Evolutionary conservation across 192 early-diverging fungal species (phyloP).

Genomic region (Linnemannia zychae): DNA sequence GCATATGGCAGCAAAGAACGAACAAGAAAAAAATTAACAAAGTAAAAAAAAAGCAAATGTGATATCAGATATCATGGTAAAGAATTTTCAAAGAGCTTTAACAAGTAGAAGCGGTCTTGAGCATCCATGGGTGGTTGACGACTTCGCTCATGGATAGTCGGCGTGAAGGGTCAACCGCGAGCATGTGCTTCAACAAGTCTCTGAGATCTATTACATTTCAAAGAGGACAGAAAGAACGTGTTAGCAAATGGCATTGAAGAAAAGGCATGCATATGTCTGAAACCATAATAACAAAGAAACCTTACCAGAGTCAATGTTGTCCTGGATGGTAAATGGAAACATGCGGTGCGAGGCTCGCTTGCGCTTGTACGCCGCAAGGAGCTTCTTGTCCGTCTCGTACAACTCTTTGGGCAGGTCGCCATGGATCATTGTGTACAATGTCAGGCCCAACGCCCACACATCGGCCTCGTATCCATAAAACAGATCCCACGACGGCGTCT

Average conservation of each 20-base stretch:
- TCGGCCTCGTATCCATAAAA: conserved; percentile 44
- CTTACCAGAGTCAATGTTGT: conserved; percentile 34
- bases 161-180: conserved; percentile 40
- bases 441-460: conserved; percentile 36
- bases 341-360: conserved; percentile 26
- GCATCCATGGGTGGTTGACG: conserved; percentile 39
- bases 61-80: neutral
- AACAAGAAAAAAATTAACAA: neutral
- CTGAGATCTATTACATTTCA: conserved; percentile 25
- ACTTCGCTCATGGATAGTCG: conserved; percentile 43
- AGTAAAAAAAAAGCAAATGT: neutral
- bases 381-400: conserved; percentile 38
- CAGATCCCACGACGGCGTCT: conserved; percentile 24
- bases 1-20: neutral
- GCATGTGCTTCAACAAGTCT: conserved; percentile 42
- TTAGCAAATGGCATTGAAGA: neutral
- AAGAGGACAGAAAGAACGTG: neutral
- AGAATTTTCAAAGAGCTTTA: neutral
- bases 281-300: neutral
- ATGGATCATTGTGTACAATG: conserved; percentile 42
- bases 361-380: conserved; percentile 30
- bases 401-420: conserved; percentile 41
- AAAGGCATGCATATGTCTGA: too few species aligned
- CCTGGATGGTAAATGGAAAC: conserved; percentile 41
- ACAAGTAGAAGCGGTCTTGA: neutral